Evolutionary conservation across 768 basidiomycete genomes (phyloP).

Genomic region (Auriscalpium orientale): DNA sequence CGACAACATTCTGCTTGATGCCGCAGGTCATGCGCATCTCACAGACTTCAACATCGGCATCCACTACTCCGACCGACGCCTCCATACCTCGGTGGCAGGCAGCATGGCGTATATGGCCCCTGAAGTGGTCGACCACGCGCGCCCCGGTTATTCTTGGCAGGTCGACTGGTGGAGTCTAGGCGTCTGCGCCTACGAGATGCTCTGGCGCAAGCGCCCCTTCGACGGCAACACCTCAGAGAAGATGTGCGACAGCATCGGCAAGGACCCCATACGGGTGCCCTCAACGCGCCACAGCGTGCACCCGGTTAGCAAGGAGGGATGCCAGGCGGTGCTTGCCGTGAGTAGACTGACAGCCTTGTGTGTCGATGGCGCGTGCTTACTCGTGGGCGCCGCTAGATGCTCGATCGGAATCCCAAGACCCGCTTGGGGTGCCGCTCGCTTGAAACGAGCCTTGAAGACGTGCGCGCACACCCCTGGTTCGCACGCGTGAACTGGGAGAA

Average conservation of each 20-base stretch:
- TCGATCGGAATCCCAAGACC: slow-evolving; percentile 72
- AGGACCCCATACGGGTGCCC: slow-evolving; percentile 70
- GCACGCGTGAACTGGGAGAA: slow-evolving; percentile 70
- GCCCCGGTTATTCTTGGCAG: slow-evolving; percentile 88
- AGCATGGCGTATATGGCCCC: slow-evolving; percentile 99
- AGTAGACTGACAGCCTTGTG: slow-evolving; percentile 18
- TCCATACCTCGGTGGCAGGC: slow-evolving; percentile 91
- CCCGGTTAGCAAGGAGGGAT: slow-evolving; percentile 59
- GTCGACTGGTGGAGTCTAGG: slow-evolving; percentile 97
- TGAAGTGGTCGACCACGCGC: slow-evolving; percentile 66
- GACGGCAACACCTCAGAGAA: slow-evolving; percentile 80
- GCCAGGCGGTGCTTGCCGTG: slow-evolving; percentile 62
- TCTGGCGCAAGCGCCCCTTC: slow-evolving; percentile 79
- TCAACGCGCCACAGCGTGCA: slow-evolving; percentile 30
- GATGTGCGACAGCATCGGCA: slow-evolving; percentile 80
- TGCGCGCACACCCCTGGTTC: slow-evolving; percentile 86
- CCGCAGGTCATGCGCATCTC: slow-evolving; percentile 89
- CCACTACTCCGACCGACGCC: slow-evolving; percentile 84
- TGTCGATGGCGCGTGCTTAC: neutral
- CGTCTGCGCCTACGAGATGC: slow-evolving; percentile 82
- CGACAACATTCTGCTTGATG: slow-evolving; percentile 92
- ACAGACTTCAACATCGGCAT: slow-evolving; percentile 99
- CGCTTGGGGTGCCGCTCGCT: slow-evolving; percentile 76
- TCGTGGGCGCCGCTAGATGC: slow-evolving; percentile 43
- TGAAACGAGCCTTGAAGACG: slow-evolving; percentile 66